phyloP scores from a whole-genome alignment of 495 filamentous ascomycete genomes.

The Podospora sp. region DNA sequence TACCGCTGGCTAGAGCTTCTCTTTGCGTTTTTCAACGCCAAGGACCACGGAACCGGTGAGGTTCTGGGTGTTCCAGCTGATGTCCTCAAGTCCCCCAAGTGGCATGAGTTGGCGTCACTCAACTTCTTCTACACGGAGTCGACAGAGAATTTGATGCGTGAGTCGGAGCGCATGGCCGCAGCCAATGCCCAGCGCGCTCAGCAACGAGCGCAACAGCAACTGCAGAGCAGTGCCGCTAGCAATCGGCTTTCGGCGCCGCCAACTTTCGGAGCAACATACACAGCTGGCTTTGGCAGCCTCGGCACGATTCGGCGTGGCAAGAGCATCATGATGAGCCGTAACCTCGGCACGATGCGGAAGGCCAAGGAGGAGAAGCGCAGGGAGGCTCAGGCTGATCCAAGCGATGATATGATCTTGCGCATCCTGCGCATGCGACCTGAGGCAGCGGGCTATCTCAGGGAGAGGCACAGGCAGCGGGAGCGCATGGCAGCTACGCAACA shows the following conservation, averaged over 20 bases:
- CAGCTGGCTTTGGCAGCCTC: constrained; percentile 62
- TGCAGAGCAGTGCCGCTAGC: constrained; percentile 41
- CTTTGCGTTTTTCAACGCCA: constrained; percentile 91
- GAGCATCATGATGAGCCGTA: constrained; percentile 91
- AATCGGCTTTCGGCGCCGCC: constrained; percentile 77
- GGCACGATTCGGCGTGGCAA: constrained; percentile 80
- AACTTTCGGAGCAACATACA: constrained; percentile 46
- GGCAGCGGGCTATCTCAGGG: constrained; percentile 85
- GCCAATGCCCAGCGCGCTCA: constrained; percentile 80
- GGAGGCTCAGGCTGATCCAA: constrained; percentile 94
- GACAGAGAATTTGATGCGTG: constrained; percentile 88
- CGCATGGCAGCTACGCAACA: constrained; percentile 85
- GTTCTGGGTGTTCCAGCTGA: constrained; percentile 85
- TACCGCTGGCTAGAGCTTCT: constrained; percentile 94
- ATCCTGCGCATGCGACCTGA: constrained; percentile 96
- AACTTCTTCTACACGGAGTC: constrained; percentile 99
- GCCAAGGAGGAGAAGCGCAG: constrained; percentile 94
- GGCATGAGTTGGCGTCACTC: constrained; percentile 91
- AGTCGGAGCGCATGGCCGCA: constrained; percentile 91
- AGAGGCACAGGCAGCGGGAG: constrained; percentile 92
- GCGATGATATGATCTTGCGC: constrained; percentile 96
- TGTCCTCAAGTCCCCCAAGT: constrained; percentile 94
- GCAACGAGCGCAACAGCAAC: constrained; percentile 50
- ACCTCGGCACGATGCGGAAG: constrained; percentile 93
- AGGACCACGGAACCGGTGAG: constrained; percentile 88